Percentiles rank a stretch among this genome's conserved stretches.
phyloP scores from a whole-genome alignment of 306 rosid genomes.

The Malus domestica region DNA sequence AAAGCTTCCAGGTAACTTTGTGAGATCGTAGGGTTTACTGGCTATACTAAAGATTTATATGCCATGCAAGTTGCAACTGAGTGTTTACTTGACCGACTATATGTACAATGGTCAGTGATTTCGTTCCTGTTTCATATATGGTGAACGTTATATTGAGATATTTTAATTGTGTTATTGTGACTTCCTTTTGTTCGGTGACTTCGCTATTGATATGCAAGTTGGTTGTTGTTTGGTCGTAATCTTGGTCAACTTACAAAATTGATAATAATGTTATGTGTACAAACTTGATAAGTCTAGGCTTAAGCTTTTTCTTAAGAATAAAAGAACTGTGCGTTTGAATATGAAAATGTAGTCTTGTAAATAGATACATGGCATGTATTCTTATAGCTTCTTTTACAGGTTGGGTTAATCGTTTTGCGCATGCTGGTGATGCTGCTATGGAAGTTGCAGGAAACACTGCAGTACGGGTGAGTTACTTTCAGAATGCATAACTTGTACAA shows the following conservation, averaged over 20 bases:
- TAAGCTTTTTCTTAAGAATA: background rate
- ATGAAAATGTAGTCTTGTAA: slow-evolving; percentile 3
- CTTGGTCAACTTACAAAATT: background rate
- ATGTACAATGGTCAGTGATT: background rate
- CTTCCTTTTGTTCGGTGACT: background rate
- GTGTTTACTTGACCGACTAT: background rate
- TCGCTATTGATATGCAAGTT: background rate
- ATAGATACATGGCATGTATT: slow-evolving; percentile 12
- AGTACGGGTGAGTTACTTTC: slow-evolving; percentile 49
- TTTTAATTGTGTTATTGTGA: background rate
- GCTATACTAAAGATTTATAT: background rate
- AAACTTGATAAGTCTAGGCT: background rate
- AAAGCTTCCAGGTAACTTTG: slow-evolving; percentile 80
- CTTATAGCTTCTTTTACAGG: slow-evolving; percentile 46
- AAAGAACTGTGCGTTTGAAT: background rate
- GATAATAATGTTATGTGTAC: background rate
- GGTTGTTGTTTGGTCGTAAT: background rate
- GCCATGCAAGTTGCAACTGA: background rate
- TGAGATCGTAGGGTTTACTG: background rate
- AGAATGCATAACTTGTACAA: background rate
- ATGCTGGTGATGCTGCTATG: slow-evolving; percentile 98
- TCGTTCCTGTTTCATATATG: background rate
- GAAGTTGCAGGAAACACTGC: slow-evolving; percentile 98
- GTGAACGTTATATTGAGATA: background rate
- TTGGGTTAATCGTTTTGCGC: slow-evolving; percentile 98